Evolutionary conservation across 208 protist species (phyloP).

Genomic region (Leishmania gerbilli): DNA sequence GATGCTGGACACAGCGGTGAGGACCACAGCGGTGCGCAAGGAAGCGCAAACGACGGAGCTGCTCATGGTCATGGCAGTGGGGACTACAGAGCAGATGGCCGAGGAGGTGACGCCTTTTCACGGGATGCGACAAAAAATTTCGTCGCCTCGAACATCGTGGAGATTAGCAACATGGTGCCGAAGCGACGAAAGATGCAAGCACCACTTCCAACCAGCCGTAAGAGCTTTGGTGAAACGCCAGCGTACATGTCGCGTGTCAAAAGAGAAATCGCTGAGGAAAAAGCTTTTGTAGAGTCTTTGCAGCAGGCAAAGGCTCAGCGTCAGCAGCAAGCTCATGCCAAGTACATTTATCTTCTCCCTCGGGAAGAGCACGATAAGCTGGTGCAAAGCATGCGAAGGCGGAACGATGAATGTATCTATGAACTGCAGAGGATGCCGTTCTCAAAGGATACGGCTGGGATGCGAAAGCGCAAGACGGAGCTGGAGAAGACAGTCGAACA

Average conservation of each 20-base stretch:
- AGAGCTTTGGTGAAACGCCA: conserved; percentile 86
- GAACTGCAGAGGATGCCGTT: conserved; percentile 88
- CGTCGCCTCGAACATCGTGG: conserved; percentile 93
- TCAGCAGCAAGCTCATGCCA: conserved; percentile 34
- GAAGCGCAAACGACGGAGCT: neutral
- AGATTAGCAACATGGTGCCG: conserved; percentile 89
- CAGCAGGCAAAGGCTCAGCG: conserved; percentile 53
- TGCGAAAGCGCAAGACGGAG: conserved; percentile 60
- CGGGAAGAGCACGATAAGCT: conserved; percentile 79
- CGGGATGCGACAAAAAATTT: conserved; percentile 77
- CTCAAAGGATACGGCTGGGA: conserved; percentile 72
- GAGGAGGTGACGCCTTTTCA: neutral
- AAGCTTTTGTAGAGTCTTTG: conserved; percentile 71
- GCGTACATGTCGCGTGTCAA: conserved; percentile 91
- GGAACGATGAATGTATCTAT: conserved; percentile 31
- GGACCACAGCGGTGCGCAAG: neutral
- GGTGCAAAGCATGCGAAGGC: conserved; percentile 65
- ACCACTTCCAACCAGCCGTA: conserved; percentile 59
- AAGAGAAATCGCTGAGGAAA: conserved; percentile 81
- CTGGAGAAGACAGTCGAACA: conserved; percentile 77
- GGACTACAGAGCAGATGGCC: neutral
- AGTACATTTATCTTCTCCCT: conserved; percentile 77
- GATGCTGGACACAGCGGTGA: neutral
- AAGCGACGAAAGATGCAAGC: conserved; percentile 71
- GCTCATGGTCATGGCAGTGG: neutral